These are phyloP conservation scores for Dipodascus geniculatus DNA, from an alignment of 805 yeast genomes.

Conservation along the genomic window DNA sequence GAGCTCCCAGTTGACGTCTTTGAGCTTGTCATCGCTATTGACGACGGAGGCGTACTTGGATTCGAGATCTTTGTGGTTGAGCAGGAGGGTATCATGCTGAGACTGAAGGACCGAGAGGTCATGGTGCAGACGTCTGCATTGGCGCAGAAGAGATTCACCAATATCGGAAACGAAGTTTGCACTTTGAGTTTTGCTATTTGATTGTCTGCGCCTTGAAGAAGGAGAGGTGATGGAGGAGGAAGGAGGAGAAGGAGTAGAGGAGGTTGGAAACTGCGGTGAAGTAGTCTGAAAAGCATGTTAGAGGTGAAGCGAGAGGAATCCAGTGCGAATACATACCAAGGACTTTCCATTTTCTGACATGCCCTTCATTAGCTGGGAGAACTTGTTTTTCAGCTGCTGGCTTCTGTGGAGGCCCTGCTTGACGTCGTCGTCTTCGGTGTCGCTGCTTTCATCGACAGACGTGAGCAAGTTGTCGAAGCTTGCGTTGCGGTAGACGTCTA, in stretches of 20 bases:
- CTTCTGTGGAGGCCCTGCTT: not conserved
- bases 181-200: not conserved
- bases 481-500: no score
- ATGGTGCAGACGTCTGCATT: constrained; percentile 23
- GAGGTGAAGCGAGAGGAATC: not conserved
- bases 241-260: not conserved
- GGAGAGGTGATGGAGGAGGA: not conserved
- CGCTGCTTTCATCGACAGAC: not conserved
- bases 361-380: not conserved
- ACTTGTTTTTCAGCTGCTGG: not conserved
- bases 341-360: not conserved
- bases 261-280: not conserved
- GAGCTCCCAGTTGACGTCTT: constrained; percentile 29
- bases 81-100: not conserved
- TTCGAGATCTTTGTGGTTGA: constrained; percentile 9
- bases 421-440: not conserved
- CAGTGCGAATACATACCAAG: not conserved
- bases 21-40: constrained; percentile 15
- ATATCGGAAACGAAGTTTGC: constrained; percentile 23
- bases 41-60: constrained; percentile 12
- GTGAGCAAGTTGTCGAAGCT: not conserved
- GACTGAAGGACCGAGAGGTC: constrained; percentile 6
- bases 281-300: not conserved
- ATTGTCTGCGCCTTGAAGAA: not conserved
- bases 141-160: constrained; percentile 22